Percentiles rank a stretch among this genome's conserved stretches.
These are phyloP conservation scores for Claviceps fusiformis DNA, from an alignment of 2,329 filamentous ascomycete genomes.

Conservation along the genomic window DNA sequence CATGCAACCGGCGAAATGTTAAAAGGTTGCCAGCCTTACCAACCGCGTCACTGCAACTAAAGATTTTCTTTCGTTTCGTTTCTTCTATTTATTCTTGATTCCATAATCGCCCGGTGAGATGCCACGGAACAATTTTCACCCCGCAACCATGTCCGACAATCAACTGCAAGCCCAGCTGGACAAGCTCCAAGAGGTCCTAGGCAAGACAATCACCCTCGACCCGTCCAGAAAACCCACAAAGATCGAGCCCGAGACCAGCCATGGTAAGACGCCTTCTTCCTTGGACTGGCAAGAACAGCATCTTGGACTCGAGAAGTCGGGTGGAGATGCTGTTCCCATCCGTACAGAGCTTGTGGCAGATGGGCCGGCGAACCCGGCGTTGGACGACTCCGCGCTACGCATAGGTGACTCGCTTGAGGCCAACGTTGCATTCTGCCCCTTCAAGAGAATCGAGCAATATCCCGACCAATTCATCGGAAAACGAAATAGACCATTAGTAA, in stretches of 20 bases:
- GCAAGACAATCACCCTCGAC: conserved; percentile 5
- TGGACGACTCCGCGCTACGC: conserved; percentile 13
- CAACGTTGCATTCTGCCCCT: conserved; percentile 31
- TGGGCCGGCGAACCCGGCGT: neutral
- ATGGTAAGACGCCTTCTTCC: neutral
- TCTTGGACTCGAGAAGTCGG: neutral
- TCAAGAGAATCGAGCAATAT: conserved; percentile 42
- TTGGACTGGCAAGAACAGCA: conserved; percentile 2
- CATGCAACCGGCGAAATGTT: neutral
- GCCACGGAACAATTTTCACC: neutral
- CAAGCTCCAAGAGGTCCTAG: conserved; percentile 9
- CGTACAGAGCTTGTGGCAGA: neutral
- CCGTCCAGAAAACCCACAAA: neutral
- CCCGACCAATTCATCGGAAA: conserved; percentile 45
- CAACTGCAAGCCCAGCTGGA: conserved; percentile 5
- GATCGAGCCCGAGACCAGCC: neutral
- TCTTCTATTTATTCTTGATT: neutral
- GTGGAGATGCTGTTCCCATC: neutral
- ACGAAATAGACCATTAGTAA: conserved; percentile 33
- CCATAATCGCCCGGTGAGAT: neutral
- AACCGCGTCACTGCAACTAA: neutral
- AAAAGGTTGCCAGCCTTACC: neutral
- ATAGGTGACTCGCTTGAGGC: conserved; percentile 13
- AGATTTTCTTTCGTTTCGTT: neutral
- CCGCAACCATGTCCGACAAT: conserved; percentile 2